phyloP scores from a whole-genome alignment of 1,284 basidiomycete genomes.

The Taiwanofungus camphoratus region DNA sequence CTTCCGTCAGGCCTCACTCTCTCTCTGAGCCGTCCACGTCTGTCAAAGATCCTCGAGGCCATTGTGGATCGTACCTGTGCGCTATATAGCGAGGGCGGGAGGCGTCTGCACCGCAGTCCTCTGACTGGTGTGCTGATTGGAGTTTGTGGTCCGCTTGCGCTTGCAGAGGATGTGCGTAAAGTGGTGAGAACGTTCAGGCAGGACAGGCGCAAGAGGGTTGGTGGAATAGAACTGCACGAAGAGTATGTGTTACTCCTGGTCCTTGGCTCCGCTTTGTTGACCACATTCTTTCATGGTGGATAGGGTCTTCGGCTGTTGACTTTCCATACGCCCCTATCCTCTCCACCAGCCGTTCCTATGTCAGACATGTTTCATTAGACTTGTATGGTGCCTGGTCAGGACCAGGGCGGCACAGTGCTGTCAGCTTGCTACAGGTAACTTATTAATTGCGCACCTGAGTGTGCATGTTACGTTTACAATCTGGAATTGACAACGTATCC shows the following conservation, averaged over 20 bases:
- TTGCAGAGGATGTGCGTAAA: conserved; percentile 49
- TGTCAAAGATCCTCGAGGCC: conserved; percentile 40
- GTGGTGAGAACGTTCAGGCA: conserved; percentile 46
- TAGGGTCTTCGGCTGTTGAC: background rate
- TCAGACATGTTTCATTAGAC: too few relatives aligned
- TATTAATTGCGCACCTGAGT: too few relatives aligned
- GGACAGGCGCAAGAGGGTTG: conserved; percentile 46
- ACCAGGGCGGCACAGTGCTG: too few relatives aligned
- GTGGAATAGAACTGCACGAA: conserved; percentile 67
- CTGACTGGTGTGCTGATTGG: conserved; percentile 58
- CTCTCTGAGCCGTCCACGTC: conserved; percentile 44
- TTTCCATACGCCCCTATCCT: too few relatives aligned
- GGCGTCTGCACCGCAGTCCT: conserved; percentile 25
- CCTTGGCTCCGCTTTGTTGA: background rate
- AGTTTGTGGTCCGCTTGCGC: conserved; percentile 57
- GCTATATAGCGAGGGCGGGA: conserved; percentile 20
- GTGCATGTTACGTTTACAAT: too few relatives aligned
- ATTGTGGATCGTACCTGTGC: conserved; percentile 40
- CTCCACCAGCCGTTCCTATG: too few relatives aligned
- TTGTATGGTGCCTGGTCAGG: too few relatives aligned
- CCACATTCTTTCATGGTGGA: background rate
- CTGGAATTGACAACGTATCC: too few relatives aligned
- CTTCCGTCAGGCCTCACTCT: conserved; percentile 42
- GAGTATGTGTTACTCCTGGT: conserved; percentile 38
- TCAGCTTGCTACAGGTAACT: too few relatives aligned